Percentiles rank a stretch among this genome's conserved stretches.
These are phyloP conservation scores for Furcasterigmium furcatum DNA, from an alignment of 2,329 filamentous ascomycete genomes.

Conservation along the genomic window DNA sequence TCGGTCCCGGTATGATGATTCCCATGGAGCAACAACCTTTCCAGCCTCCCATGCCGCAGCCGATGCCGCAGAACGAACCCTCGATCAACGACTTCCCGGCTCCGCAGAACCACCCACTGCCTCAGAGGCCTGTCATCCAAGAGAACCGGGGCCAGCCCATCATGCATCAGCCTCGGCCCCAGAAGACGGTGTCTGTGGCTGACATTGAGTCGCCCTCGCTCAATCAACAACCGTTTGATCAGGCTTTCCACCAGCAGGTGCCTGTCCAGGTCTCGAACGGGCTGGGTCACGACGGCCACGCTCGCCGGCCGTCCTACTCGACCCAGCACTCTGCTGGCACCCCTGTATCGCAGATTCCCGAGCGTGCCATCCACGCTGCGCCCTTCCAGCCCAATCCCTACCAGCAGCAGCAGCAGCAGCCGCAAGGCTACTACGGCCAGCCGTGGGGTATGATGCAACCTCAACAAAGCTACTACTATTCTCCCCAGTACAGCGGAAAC, in stretches of 20 bases:
- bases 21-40: neutral
- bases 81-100: constrained; percentile 52
- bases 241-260: constrained; percentile 94
- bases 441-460: constrained; percentile 49
- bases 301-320: constrained; percentile 65
- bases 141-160: constrained; percentile 54
- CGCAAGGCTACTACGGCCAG: constrained; percentile 55
- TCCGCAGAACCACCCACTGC: constrained; percentile 55
- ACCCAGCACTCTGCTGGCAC: constrained; percentile 72
- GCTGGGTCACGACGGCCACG: constrained; percentile 58
- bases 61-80: constrained; percentile 21
- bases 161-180: constrained; percentile 93
- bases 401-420: constrained; percentile 10
- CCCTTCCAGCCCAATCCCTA: constrained; percentile 80
- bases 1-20: no score
- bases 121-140: constrained; percentile 55
- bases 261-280: constrained; percentile 66
- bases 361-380: constrained; percentile 85
- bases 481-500: constrained; percentile 18
- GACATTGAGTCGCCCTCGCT: constrained; percentile 82
- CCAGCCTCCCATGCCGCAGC: neutral
- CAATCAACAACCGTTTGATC: constrained; percentile 68
- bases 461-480: constrained; percentile 59
- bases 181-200: constrained; percentile 90
- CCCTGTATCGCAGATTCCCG: constrained; percentile 86